Conservation (phyloP, 225 moss, liverwort and hornwort species). For the Marchantia polymorpha region DNA sequence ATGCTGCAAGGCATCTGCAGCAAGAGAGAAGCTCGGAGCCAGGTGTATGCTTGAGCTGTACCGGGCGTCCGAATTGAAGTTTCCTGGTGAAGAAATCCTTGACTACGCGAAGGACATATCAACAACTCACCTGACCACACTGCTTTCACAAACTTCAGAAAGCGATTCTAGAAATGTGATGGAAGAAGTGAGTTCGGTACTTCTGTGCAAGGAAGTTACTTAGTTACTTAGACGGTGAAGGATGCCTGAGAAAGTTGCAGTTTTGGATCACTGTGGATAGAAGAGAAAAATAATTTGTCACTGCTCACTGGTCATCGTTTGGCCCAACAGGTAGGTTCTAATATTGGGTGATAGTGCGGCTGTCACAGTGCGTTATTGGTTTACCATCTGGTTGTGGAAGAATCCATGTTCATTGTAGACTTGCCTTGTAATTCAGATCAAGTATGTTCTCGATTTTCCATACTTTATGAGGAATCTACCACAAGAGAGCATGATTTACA, state of each 20-base stretch:
- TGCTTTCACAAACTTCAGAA: neutral
- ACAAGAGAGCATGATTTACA: constrained; percentile 13
- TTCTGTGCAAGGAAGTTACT: neutral
- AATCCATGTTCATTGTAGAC: neutral
- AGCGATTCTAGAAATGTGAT: neutral
- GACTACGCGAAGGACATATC: constrained; percentile 5
- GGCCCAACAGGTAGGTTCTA: too few species aligned
- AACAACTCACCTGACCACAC: neutral
- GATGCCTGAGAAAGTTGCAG: neutral
- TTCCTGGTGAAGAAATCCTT: constrained; percentile 22
- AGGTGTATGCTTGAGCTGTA: constrained; percentile 15
- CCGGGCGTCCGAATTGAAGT: constrained; percentile 21
- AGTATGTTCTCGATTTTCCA: constrained; percentile 7
- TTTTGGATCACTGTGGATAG: too few species aligned
- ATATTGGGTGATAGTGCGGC: neutral
- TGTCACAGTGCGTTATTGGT: neutral
- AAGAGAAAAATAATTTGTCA: too few species aligned
- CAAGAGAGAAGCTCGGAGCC: neutral
- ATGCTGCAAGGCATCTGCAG: neutral
- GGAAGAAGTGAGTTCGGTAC: constrained; percentile 9
- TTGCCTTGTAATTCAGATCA: constrained; percentile 2
- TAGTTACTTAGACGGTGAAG: neutral
- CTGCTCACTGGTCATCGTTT: too few species aligned
- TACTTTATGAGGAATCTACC: neutral
- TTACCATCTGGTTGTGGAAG: neutral